Conservation (phyloP, 208 protist species). For the Trypanosoma conorhini region DNA sequence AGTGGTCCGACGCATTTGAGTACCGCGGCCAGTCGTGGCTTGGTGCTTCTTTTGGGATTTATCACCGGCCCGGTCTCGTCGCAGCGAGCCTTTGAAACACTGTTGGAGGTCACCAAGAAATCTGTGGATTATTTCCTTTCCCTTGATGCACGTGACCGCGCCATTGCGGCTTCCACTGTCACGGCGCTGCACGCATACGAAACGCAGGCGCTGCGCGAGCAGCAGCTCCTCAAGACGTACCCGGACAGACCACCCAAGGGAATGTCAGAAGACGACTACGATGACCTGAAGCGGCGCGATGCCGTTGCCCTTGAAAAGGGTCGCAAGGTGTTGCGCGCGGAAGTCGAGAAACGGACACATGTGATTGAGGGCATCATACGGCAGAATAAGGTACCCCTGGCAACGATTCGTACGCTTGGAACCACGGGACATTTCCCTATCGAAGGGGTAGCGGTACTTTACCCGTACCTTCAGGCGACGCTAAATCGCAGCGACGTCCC, state of each 20-base stretch:
- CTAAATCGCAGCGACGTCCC: conserved; percentile 38
- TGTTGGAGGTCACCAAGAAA: conserved; percentile 38
- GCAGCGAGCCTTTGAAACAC: conserved; percentile 34
- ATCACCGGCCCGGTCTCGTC: conserved; percentile 24
- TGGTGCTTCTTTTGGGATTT: conserved; percentile 64
- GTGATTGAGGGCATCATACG: conserved; percentile 38
- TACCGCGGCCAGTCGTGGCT: conserved; percentile 68
- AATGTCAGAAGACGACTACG: conserved; percentile 80
- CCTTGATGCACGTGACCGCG: conserved; percentile 61
- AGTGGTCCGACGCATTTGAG: conserved; percentile 37
- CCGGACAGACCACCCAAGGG: conserved; percentile 81
- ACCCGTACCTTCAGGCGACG: conserved; percentile 54
- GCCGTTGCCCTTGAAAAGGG: conserved; percentile 73
- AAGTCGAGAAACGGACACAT: conserved; percentile 55
- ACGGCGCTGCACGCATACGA: conserved; percentile 60
- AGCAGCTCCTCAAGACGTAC: conserved; percentile 82
- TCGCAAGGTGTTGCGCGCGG: conserved; percentile 53
- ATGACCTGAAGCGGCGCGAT: conserved; percentile 79
- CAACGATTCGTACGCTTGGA: conserved; percentile 72
- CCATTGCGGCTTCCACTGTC: conserved; percentile 62
- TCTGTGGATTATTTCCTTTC: conserved; percentile 59
- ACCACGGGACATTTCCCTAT: conserved; percentile 56
- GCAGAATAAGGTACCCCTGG: conserved; percentile 52
- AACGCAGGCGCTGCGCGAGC: conserved; percentile 49
- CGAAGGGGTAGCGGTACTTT: conserved; percentile 55